A percentile compares a stretch with the other conserved stretches of the same genome.
These are phyloP conservation scores for Annulohypoxylon maeteangense DNA, from an alignment of 495 filamentous ascomycete genomes.

Conservation along the genomic window DNA sequence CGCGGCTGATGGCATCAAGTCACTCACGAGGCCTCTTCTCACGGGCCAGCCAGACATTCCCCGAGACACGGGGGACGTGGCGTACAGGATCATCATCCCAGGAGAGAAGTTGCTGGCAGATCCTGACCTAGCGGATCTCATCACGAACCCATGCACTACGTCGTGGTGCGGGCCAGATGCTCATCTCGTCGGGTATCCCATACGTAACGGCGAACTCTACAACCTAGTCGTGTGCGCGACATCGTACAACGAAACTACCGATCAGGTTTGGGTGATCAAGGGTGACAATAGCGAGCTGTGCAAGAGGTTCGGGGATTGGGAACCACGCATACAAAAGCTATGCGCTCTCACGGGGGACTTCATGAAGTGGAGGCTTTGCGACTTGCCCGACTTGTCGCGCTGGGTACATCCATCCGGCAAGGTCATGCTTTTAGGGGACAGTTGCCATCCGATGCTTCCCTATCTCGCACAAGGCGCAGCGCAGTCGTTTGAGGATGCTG, in stretches of 20 bases:
- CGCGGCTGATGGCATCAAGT: slow-evolving; percentile 64
- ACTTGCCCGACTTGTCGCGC: slow-evolving; percentile 48
- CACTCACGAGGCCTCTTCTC: slow-evolving; percentile 53
- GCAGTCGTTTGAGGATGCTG: slow-evolving; percentile 7
- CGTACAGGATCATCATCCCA: slow-evolving; percentile 64
- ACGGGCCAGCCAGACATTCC: slow-evolving; percentile 54
- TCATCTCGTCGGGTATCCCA: slow-evolving; percentile 61
- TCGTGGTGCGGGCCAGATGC: slow-evolving; percentile 59
- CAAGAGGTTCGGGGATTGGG: slow-evolving; percentile 53
- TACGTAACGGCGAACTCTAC: slow-evolving; percentile 57
- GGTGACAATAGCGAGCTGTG: slow-evolving; percentile 53
- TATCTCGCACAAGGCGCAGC: slow-evolving; percentile 2
- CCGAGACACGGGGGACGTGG: slow-evolving; percentile 63
- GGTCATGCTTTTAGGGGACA: background rate
- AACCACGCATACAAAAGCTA: slow-evolving; percentile 51
- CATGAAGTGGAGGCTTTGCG: slow-evolving; percentile 56
- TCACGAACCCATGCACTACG: slow-evolving; percentile 46
- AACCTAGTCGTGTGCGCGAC: slow-evolving; percentile 60
- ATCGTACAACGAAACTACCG: slow-evolving; percentile 46
- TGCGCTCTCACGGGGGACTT: slow-evolving; percentile 49
- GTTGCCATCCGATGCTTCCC: slow-evolving; percentile 5
- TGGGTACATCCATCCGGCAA: slow-evolving; percentile 50
- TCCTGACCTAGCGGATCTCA: slow-evolving; percentile 51
- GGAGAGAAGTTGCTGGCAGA: slow-evolving; percentile 56
- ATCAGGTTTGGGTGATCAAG: slow-evolving; percentile 48